Evolutionary conservation across 352 stramenopile genomes (phyloP).

Genomic region (Chrysophaeum taylorii): DNA sequence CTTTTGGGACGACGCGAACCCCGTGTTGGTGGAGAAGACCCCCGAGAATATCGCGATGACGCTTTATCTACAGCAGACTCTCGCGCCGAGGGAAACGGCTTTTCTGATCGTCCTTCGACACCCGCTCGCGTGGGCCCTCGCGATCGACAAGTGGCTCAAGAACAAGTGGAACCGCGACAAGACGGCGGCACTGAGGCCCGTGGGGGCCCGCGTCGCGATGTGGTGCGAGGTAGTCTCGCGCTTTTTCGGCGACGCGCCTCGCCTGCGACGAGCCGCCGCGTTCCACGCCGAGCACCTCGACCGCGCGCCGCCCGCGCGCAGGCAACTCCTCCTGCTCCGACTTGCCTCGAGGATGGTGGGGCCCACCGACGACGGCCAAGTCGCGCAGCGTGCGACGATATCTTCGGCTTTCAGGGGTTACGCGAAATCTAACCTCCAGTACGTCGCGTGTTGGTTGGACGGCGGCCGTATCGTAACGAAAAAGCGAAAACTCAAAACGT

Average conservation of each 20-base stretch:
- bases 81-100: background rate
- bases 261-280: background rate
- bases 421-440: background rate
- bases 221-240: background rate
- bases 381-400: no score
- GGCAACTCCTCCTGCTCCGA: background rate
- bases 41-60: slow-evolving; percentile 13
- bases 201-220: background rate
- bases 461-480: background rate
- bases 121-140: slow-evolving; percentile 10
- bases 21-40: slow-evolving; percentile 15
- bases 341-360: background rate
- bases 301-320: background rate
- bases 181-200: background rate
- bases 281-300: background rate
- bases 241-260: background rate
- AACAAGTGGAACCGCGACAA: slow-evolving; percentile 1
- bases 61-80: background rate
- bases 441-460: slow-evolving; percentile 1
- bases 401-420: background rate
- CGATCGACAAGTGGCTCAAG: slow-evolving; percentile 7
- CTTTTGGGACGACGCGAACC: slow-evolving; percentile 13
- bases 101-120: background rate
- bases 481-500: no score
- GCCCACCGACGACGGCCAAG: no score